phyloP scores from a whole-genome alignment of 805 yeast genomes.

The Wickerhamomyces bisporus region DNA sequence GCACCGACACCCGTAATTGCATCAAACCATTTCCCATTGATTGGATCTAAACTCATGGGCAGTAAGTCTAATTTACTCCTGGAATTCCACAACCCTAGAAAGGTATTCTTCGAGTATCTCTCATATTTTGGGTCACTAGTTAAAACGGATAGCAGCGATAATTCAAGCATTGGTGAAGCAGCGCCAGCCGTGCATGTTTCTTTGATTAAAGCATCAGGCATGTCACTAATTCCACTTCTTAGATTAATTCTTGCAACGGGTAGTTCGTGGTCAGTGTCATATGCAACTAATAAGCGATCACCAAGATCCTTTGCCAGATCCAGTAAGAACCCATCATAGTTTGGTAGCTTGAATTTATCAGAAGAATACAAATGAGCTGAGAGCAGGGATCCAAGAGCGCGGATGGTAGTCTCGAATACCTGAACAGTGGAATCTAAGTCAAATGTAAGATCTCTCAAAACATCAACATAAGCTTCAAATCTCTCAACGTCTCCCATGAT shows the following conservation, averaged over 20 bases:
- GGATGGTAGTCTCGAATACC: conserved; percentile 80
- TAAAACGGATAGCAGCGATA: conserved; percentile 66
- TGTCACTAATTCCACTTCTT: conserved; percentile 39
- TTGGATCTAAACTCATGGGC: conserved; percentile 73
- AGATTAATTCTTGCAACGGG: conserved; percentile 82
- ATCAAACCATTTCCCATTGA: conserved; percentile 49
- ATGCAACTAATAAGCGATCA: conserved; percentile 62
- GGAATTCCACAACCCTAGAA: conserved; percentile 64
- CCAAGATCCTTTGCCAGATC: conserved; percentile 74
- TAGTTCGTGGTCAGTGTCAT: conserved; percentile 54
- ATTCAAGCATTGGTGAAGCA: conserved; percentile 75
- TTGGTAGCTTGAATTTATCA: conserved; percentile 27
- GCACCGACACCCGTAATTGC: conserved; percentile 81
- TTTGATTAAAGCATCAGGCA: conserved; percentile 39
- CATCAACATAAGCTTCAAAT: conserved; percentile 41
- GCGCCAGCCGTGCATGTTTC: conserved; percentile 91
- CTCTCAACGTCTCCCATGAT: conserved; percentile 59
- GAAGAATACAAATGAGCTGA: conserved; percentile 70
- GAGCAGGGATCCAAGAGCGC: conserved; percentile 77
- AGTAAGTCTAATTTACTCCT: conserved; percentile 58
- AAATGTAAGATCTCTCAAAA: conserved; percentile 40
- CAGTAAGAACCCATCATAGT: conserved; percentile 71
- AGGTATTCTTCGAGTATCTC: conserved; percentile 52
- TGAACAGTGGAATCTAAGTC: conserved; percentile 69
- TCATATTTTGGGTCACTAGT: conserved; percentile 75